phyloP scores from a whole-genome alignment of 495 filamentous ascomycete genomes.

The Aspergillus taichungensis region DNA sequence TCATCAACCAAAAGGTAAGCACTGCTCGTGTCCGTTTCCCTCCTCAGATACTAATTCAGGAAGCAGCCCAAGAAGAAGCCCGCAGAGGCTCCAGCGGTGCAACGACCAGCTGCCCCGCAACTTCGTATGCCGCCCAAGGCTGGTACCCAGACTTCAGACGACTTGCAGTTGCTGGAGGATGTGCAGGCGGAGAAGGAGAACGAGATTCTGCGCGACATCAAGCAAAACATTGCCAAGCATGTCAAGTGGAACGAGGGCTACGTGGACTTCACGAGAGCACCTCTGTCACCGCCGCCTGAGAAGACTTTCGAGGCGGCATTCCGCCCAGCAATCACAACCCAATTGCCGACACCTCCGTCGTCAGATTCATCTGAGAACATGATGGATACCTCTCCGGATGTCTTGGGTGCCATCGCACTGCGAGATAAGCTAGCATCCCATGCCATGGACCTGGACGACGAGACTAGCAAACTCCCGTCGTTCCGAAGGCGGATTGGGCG shows the following conservation, averaged over 20 bases:
- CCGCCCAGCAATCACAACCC: conserved; percentile 72
- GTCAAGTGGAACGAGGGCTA: conserved; percentile 78
- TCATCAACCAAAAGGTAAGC: conserved; percentile 85
- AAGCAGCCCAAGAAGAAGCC: conserved; percentile 62
- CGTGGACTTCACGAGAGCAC: conserved; percentile 73
- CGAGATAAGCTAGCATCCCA: conserved; percentile 41
- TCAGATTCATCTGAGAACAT: conserved; percentile 60
- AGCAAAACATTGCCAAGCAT: conserved; percentile 72
- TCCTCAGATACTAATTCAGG: conserved; percentile 27
- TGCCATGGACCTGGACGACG: conserved; percentile 40
- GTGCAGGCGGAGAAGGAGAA: conserved; percentile 75
- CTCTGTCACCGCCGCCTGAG: conserved; percentile 61
- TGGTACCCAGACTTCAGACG: conserved; percentile 56
- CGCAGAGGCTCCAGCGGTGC: conserved; percentile 43
- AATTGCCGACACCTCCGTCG: conserved; percentile 78
- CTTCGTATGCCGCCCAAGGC: conserved; percentile 62
- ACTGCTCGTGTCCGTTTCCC: not conserved
- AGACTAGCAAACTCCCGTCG: conserved; percentile 41
- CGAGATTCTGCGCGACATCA: conserved; percentile 65
- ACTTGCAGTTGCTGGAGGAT: conserved; percentile 68
- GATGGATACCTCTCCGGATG: conserved; percentile 38
- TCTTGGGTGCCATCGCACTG: conserved; percentile 32
- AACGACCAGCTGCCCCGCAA: conserved; percentile 48
- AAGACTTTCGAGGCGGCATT: conserved; percentile 52
- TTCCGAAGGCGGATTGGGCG: conserved; percentile 67